Base-by-base conservation (phyloP, 176 grass and related monocot genomes). In the Oropetium thomaeum region DNA sequence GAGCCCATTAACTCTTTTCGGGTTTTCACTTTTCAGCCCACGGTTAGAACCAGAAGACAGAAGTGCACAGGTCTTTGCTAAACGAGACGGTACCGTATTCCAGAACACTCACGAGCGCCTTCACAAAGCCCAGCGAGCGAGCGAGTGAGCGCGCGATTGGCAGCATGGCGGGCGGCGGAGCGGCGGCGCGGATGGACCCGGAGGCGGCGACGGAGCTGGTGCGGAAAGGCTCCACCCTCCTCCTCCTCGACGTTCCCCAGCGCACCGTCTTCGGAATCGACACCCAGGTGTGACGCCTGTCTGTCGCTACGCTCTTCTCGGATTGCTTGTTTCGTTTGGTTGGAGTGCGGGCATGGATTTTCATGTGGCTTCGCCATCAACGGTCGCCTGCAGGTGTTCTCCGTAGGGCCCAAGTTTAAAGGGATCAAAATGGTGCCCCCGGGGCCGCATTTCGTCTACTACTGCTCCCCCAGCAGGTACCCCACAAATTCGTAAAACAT, bases 391-490 rank as follows among this genome's bases (percentile, higher is more conserved):
- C 77, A 97, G 94, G 76, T 97, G 41, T 97, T 93, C 55, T 87
- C 90, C 16, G 79, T 87, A 0, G 91, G 90, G 1, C 90, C 95
- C 3, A 87, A 83, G 70, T 97, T 97, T 63, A 97, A 76, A 77
- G 90, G 95, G 65, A 89, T 97, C 27, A 97, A 97, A 58, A 92
- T 97, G 95, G 69, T 97, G 65, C 95, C 88, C 1, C 84, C 86
- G 7, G 95, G 95, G 7, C 80, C 73, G 4, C 95, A 97, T 83
- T 97, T 93, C 54, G 11, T 93, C 58, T 79, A 92, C 79, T 89
- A 97, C 78, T 86, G 84, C 70, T 82, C 95, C 12, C 73, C 90
- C 40, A 97, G 75, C 84, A 97, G 92, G 95, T 93, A 78, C 35
- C 58, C 38, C 13, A 57, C 23, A 12, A 9, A 29, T 41, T 70